phyloP scores from a whole-genome alignment of 148 eudicot genomes.

The Oxyria digyna region DNA sequence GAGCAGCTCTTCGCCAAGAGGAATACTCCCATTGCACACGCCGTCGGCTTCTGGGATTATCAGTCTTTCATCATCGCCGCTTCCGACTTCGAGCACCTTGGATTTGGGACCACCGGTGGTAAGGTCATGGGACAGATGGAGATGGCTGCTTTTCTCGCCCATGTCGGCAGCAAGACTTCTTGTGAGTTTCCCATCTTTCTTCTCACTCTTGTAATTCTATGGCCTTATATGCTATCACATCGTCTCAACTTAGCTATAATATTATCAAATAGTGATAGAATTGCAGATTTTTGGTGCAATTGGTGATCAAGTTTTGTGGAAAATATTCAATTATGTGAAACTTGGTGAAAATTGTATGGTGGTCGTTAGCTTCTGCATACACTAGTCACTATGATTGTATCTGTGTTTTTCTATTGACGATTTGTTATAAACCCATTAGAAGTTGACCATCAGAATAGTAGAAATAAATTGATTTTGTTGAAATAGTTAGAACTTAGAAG shows the following conservation, averaged over 20 bases:
- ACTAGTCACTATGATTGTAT: not conserved
- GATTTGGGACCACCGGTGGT: slow-evolving; percentile 82
- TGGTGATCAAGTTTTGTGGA: not conserved
- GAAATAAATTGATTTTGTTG: not conserved
- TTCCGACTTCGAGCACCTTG: slow-evolving; percentile 43
- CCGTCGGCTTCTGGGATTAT: slow-evolving; percentile 88
- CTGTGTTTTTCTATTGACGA: not conserved
- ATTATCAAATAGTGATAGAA: not conserved
- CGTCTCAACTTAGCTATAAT: too few species aligned
- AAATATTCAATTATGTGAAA: not conserved
- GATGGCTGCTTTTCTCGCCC: slow-evolving; percentile 77
- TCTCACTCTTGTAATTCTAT: too few species aligned
- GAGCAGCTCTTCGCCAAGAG: slow-evolving; percentile 74
- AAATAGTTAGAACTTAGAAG: not conserved
- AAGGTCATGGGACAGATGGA: slow-evolving; percentile 51
- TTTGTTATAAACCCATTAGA: not conserved
- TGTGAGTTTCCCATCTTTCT: slow-evolving; percentile 29
- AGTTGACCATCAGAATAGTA: not conserved
- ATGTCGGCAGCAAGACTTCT: slow-evolving; percentile 82
- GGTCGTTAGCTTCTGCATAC: not conserved
- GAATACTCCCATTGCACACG: slow-evolving; percentile 68
- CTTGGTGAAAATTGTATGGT: not conserved
- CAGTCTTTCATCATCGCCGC: slow-evolving; percentile 59
- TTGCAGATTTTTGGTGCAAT: slow-evolving; percentile 1
- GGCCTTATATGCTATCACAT: too few species aligned